Conservation (phyloP, 345 rosid species). For the Nasturtium officinale region DNA sequence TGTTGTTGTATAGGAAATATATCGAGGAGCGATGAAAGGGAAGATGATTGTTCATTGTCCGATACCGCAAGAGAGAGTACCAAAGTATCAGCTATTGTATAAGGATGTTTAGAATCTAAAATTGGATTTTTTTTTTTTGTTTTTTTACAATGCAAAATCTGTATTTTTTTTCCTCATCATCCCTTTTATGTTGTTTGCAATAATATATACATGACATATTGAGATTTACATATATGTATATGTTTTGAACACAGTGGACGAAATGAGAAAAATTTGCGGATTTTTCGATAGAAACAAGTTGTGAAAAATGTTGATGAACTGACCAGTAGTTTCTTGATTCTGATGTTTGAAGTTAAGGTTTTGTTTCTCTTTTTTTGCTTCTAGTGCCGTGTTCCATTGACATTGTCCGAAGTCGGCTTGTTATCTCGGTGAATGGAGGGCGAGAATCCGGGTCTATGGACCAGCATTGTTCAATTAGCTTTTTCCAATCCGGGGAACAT, state of each 20-base stretch:
- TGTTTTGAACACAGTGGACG: constrained; percentile 8
- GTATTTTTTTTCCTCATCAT: constrained; percentile 15
- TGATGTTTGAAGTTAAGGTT: constrained; percentile 24
- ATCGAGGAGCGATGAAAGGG: constrained; percentile 95
- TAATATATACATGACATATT: constrained; percentile 9
- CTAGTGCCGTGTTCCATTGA: constrained; percentile 45
- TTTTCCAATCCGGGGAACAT: constrained; percentile 63
- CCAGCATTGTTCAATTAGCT: constrained; percentile 71
- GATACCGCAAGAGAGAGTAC: constrained; percentile 75
- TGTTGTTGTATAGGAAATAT: constrained; percentile 61
- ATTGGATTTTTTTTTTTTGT: neutral
- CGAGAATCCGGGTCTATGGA: constrained; percentile 57
- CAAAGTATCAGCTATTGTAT: constrained; percentile 77
- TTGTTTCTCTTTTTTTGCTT: constrained; percentile 43
- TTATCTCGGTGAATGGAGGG: constrained; percentile 67
- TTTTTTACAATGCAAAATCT: constrained; percentile 18
- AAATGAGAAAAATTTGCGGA: constrained; percentile 16
- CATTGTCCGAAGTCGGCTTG: constrained; percentile 52
- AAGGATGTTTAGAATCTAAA: constrained; percentile 52
- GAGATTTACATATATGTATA: constrained; percentile 5
- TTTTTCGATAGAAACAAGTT: neutral
- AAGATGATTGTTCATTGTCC: constrained; percentile 84
- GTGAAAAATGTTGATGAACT: neutral
- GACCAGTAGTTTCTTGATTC: neutral
- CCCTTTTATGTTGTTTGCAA: constrained; percentile 3